Conservation (phyloP, 2,329 filamentous ascomycete species). For the Rhynchosporium graminicola region DNA sequence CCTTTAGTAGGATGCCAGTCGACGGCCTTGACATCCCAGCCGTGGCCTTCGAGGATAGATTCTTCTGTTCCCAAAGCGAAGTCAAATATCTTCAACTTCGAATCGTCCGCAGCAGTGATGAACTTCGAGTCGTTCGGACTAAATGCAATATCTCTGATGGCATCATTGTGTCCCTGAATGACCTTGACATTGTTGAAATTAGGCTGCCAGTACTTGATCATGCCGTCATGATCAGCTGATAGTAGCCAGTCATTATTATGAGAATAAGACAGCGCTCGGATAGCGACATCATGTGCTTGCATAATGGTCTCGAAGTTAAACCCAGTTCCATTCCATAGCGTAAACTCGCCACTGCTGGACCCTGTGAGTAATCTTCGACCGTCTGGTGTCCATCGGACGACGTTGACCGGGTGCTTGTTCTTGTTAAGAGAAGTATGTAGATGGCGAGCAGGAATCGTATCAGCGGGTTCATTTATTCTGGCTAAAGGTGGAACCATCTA, state of each 20-base stretch:
- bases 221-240: conserved; percentile 90
- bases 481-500: conserved; percentile 87
- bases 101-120: conserved; percentile 93
- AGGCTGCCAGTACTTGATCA: conserved; percentile 98
- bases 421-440: conserved; percentile 98
- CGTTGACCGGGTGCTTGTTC: conserved; percentile 94
- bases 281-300: conserved; percentile 91
- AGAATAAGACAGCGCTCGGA: conserved; percentile 82
- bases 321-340: conserved; percentile 96
- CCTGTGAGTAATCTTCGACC: conserved; percentile 88
- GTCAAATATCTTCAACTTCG: conserved; percentile 91
- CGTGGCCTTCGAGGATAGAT: conserved; percentile 84
- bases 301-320: conserved; percentile 99
- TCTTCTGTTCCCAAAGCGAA: conserved; percentile 87
- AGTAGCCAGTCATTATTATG: conserved; percentile 97
- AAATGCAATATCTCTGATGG: conserved; percentile 89
- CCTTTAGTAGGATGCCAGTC: conserved; percentile 98
- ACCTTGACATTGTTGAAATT: conserved; percentile 99
- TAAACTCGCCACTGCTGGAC: conserved; percentile 96
- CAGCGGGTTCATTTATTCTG: conserved; percentile 71
- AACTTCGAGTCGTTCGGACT: conserved; percentile 95
- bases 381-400: conserved; percentile 97
- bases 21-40: conserved; percentile 95
- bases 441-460: conserved; percentile 91
- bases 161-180: conserved; percentile 85